phyloP scores from a whole-genome alignment of 352 stramenopile species.

The Pythium biforme region DNA sequence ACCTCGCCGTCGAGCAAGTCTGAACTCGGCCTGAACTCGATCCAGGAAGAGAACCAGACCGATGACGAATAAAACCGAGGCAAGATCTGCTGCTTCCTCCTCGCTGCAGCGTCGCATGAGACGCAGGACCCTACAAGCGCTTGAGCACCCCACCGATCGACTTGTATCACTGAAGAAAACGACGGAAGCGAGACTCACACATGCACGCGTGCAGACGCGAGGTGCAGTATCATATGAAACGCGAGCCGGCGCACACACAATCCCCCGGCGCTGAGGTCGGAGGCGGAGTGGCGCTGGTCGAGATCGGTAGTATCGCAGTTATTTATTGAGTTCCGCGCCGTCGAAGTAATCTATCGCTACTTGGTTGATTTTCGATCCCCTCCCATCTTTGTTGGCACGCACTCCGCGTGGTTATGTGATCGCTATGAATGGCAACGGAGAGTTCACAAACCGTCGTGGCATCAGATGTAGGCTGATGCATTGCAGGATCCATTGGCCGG shows the following conservation, averaged over 20 bases:
- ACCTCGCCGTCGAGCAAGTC: constrained; percentile 55
- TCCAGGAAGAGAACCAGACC: constrained; percentile 65
- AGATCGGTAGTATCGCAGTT: constrained; percentile 18
- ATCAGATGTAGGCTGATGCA: too few relatives aligned
- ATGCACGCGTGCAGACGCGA: not conserved
- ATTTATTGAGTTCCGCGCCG: constrained; percentile 27
- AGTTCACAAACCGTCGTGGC: too few relatives aligned
- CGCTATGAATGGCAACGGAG: not conserved
- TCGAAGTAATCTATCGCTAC: constrained; percentile 25
- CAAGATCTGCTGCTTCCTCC: too few relatives aligned
- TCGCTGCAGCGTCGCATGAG: not conserved
- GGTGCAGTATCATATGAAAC: constrained; percentile 8
- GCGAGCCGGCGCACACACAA: constrained; percentile 3
- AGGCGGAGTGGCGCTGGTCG: not conserved
- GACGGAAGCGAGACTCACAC: constrained; percentile 12
- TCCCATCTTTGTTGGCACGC: not conserved
- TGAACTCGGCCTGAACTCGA: constrained; percentile 63
- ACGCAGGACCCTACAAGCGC: not conserved
- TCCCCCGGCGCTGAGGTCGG: too few relatives aligned
- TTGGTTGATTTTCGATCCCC: constrained; percentile 4
- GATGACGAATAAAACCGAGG: constrained; percentile 34
- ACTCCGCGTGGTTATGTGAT: not conserved
- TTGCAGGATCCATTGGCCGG: too few relatives aligned
- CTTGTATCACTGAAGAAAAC: constrained; percentile 25
- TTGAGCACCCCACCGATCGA: not conserved